phyloP scores from a whole-genome alignment of 169 alveolate genomes.

The Cryptosporidium xiaoi region DNA sequence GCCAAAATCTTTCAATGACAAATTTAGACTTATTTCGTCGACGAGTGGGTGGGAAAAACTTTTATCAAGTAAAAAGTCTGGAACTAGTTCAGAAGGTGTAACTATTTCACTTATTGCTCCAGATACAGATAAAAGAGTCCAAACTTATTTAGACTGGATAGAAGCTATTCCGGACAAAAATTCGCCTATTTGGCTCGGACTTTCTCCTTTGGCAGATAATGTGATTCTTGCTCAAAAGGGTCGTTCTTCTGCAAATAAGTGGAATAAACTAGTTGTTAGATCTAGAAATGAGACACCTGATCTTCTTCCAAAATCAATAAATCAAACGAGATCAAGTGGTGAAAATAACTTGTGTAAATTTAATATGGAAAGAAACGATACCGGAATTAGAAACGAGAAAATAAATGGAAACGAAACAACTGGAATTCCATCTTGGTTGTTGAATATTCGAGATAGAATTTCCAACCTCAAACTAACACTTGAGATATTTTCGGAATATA shows the following conservation, averaged over 20 bases:
- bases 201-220: conserved; percentile 53
- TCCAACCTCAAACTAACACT: not conserved
- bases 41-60: conserved; percentile 74
- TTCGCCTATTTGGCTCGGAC: conserved; percentile 61
- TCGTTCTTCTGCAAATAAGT: conserved; percentile 7
- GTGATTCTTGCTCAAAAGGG: conserved; percentile 60
- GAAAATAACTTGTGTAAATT: not conserved
- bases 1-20: conserved; percentile 85
- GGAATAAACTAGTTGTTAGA: conserved; percentile 18
- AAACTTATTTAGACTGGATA: conserved; percentile 34
- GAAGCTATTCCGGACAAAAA: conserved; percentile 10
- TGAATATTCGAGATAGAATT: not conserved
- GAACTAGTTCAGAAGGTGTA: conserved; percentile 67
- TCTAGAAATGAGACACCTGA: conserved; percentile 65
- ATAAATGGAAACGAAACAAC: conserved; percentile 7
- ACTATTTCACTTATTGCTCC: conserved; percentile 52
- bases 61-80: conserved; percentile 48
- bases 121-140: conserved; percentile 36
- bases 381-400: not conserved
- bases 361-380: not conserved
- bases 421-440: conserved; percentile 58
- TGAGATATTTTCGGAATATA: conserved; percentile 8
- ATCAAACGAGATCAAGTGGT: not conserved
- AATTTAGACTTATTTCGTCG: conserved; percentile 78
- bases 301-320: conserved; percentile 15